These are phyloP conservation scores for Salvia splendens DNA, from an alignment of 257 asterid genomes.

Conservation along the genomic window DNA sequence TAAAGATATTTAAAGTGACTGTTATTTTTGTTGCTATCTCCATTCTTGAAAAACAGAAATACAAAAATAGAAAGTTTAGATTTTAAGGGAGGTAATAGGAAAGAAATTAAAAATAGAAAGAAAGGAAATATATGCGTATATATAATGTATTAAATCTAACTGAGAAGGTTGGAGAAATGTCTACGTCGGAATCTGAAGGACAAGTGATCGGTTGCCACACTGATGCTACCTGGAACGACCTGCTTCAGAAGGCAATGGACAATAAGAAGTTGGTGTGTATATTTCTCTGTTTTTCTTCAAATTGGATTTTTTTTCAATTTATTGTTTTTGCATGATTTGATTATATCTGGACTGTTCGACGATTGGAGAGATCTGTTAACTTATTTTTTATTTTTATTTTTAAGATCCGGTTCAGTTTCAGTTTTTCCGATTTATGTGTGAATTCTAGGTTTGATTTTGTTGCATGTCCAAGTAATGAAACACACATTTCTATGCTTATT, in stretches of 20 bases:
- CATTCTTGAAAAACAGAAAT: too few species aligned
- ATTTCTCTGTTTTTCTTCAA: background rate
- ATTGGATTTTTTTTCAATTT: too few species aligned
- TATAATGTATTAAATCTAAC: too few species aligned
- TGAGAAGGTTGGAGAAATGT: slow-evolving; percentile 34
- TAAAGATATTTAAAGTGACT: too few species aligned
- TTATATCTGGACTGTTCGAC: background rate
- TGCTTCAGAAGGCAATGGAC: slow-evolving; percentile 67
- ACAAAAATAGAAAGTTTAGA: background rate
- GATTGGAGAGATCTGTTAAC: slow-evolving; percentile 23
- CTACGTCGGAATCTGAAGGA: slow-evolving; percentile 64
- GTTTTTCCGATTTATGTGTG: background rate
- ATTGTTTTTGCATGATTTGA: background rate
- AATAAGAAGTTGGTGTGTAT: slow-evolving; percentile 55
- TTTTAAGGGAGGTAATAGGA: slow-evolving; percentile 23
- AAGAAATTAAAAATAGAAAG: too few species aligned
- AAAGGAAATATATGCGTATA: too few species aligned
- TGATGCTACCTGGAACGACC: slow-evolving; percentile 64
- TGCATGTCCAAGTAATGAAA: background rate
- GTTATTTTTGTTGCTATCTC: too few species aligned
- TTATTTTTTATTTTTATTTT: slow-evolving; percentile 4
- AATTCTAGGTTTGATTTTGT: background rate
- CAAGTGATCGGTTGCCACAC: slow-evolving; percentile 78
- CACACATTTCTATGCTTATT: background rate
- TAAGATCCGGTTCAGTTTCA: slow-evolving; percentile 19